phyloP scores from a whole-genome alignment of 164 flowering plant species.

The Nelumbo lutea region DNA sequence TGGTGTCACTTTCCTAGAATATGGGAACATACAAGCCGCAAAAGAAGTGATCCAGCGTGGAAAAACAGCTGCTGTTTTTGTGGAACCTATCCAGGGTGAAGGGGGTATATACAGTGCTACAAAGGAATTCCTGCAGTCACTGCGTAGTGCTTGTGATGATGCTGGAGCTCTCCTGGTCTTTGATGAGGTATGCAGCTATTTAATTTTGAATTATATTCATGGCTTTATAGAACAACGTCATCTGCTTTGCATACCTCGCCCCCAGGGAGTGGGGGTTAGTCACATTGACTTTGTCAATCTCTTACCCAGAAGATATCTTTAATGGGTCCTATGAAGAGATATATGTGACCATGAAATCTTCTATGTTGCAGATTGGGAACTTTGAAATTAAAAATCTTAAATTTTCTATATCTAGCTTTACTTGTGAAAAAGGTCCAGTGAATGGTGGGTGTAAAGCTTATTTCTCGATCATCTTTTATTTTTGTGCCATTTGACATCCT shows the following conservation, averaged over 20 bases:
- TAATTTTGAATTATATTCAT: background rate
- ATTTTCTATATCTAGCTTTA: too few relatives aligned
- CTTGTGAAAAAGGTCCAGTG: too few relatives aligned
- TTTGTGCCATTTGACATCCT: background rate
- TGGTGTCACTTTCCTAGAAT: slow-evolving; percentile 82
- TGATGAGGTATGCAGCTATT: slow-evolving; percentile 63
- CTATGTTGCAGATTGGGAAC: background rate
- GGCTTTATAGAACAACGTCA: background rate
- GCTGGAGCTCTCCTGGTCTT: slow-evolving; percentile 78
- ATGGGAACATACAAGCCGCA: slow-evolving; percentile 65
- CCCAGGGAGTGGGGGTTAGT: background rate
- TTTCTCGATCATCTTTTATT: background rate
- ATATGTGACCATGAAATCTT: too few relatives aligned
- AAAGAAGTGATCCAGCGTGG: slow-evolving; percentile 47
- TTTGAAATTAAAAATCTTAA: background rate
- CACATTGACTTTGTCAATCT: background rate
- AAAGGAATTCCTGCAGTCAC: slow-evolving; percentile 60
- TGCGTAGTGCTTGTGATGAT: slow-evolving; percentile 76
- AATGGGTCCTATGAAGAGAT: background rate
- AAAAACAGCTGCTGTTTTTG: slow-evolving; percentile 84
- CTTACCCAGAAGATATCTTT: background rate
- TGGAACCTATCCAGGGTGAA: slow-evolving; percentile 97
- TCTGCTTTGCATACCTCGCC: background rate
- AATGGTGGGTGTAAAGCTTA: background rate
- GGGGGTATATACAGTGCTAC: slow-evolving; percentile 88